Percentiles rank a stretch among this genome's conserved stretches.
Conservation (phyloP, 768 basidiomycete species). For the Pholiota conissans region DNA sequence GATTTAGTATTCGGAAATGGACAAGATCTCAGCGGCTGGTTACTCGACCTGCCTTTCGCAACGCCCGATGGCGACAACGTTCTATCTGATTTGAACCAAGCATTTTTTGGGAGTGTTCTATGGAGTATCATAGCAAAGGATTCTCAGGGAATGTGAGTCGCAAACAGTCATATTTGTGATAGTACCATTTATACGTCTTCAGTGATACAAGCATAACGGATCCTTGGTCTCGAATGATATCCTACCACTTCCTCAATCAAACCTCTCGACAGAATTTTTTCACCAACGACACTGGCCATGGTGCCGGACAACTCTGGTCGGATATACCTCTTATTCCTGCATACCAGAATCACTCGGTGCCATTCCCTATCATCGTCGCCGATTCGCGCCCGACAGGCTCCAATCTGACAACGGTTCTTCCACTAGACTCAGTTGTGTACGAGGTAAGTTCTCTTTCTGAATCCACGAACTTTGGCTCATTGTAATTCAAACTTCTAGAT, state of each 20-base stretch:
- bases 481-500: conserved; percentile 36
- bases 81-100: conserved; percentile 45
- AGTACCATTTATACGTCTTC: neutral
- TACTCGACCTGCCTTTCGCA: conserved; percentile 55
- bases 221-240: conserved; percentile 62
- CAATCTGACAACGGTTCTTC: conserved; percentile 38
- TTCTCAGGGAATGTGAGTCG: conserved; percentile 48
- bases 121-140: conserved; percentile 59
- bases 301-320: conserved; percentile 75
- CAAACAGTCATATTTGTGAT: neutral
- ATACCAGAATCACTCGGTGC: conserved; percentile 49
- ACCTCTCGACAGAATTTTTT: conserved; percentile 61
- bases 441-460: conserved; percentile 39
- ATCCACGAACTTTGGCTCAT: neutral
- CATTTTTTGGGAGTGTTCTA: conserved; percentile 54
- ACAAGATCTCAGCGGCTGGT: conserved; percentile 48
- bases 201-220: conserved; percentile 70
- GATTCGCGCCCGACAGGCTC: conserved; percentile 52
- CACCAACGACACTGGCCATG: conserved; percentile 57
- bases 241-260: conserved; percentile 73
- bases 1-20: conserved; percentile 64
- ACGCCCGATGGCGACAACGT: conserved; percentile 53
- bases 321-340: conserved; percentile 49
- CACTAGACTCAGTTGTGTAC: conserved; percentile 51
- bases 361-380: conserved; percentile 68